Base-by-base conservation (phyloP, 805 yeast genomes). In the Ogataea angusta region DNA sequence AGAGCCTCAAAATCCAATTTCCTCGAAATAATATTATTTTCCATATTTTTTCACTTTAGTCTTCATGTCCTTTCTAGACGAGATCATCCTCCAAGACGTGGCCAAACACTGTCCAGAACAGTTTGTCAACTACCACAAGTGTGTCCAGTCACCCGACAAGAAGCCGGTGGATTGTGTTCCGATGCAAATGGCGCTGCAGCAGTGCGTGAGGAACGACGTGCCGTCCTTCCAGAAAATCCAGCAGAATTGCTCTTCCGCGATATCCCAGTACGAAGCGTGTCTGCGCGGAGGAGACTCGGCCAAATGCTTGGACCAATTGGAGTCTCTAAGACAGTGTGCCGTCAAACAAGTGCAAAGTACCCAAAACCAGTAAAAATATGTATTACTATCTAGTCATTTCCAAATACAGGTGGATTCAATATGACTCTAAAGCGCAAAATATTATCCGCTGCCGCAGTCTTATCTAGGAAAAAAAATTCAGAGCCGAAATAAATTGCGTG, bases 101-200 rank as follows among this genome's bases (percentile, higher is more conserved):
- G 89, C 95, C 10, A 73, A 77, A 40, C 67, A 72, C 54, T 86
- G 95, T 59, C 93, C 95, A 0, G 78, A 76, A 45, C 74, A 79
- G 54, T 85, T 86, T 49, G 63, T 85, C 42, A 75, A 72, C 19
- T 86, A 82, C 60, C 91, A 86, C 60, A 78, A 76, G 53, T 86
- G 95, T 56, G 73, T 86, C 60, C 62, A 70, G 40, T 78, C 46
- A 10, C 51, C 77, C 10, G 67, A 69, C 46, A 70, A 26, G 18
- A 40, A 43, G 16, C 37, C 73, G 17, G 53, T 61, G 14, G 64
- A 68, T 43, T 86, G 95, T 56, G 59, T 64, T 0, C 59, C 57
- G 28, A 74, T 80, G 47, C 95, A 85, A 60, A 59, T 62, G 29
- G 69, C 68, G 14, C 68, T 86, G 26, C 73, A 86, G 13, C 50